Conservation (phyloP, 1,284 basidiomycete genomes). For the Athelia sp. region DNA sequence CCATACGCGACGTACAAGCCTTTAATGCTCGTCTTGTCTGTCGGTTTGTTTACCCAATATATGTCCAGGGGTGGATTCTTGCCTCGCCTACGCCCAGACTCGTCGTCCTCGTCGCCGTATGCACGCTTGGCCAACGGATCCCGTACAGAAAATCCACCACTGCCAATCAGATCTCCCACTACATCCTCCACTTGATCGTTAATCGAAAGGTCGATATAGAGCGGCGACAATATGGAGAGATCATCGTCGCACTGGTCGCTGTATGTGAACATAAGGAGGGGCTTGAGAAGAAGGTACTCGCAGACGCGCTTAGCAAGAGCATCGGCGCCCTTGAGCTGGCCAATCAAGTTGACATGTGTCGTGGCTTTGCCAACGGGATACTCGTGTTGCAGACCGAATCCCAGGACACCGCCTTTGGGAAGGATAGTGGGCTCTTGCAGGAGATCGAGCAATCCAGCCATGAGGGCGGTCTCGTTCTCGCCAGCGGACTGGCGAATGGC, state of each 20-base stretch:
- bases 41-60: not conserved
- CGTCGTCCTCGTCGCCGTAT: not conserved
- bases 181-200: not conserved
- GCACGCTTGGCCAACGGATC: not conserved
- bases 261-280: not conserved
- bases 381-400: slow-evolving; percentile 25
- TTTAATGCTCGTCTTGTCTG: not conserved
- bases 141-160: not conserved
- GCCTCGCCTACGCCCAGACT: not conserved
- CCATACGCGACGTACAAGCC: not conserved
- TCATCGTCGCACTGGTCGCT: not conserved
- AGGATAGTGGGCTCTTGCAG: slow-evolving; percentile 20
- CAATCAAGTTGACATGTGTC: not conserved
- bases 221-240: not conserved
- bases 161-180: not conserved
- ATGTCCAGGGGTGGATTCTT: not conserved
- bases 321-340: slow-evolving; percentile 6
- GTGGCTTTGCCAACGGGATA: slow-evolving; percentile 16
- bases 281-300: not conserved
- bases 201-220: not conserved
- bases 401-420: slow-evolving; percentile 26
- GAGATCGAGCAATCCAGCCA: slow-evolving; percentile 13
- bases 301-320: slow-evolving; percentile 4
- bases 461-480: slow-evolving; percentile 8
- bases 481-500: not conserved